Evolutionary conservation across 352 stramenopile species (phyloP).

Genomic region (Blastocystis sp.): DNA sequence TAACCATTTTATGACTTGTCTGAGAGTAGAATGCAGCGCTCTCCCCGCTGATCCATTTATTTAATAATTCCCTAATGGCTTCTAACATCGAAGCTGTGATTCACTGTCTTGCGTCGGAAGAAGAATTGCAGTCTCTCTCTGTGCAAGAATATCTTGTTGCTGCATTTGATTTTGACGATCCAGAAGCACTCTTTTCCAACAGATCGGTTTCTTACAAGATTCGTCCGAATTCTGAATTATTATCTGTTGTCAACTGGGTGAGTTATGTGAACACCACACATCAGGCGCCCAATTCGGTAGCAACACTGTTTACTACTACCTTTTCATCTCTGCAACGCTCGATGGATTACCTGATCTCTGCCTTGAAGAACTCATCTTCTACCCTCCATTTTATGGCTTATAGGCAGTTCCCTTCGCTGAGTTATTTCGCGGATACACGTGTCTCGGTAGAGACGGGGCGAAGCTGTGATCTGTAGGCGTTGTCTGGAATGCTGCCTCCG

Average conservation of each 20-base stretch:
- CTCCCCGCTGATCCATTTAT: neutral
- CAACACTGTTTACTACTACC: neutral
- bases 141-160: neutral
- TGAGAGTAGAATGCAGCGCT: neutral
- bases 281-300: neutral
- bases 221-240: neutral
- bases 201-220: neutral
- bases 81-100: neutral
- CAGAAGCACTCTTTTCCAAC: neutral
- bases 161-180: slow-evolving; percentile 15
- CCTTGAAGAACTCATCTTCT: neutral
- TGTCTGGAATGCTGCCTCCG: neutral
- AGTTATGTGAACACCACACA: neutral
- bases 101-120: neutral
- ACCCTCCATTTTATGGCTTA: neutral
- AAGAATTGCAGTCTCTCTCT: neutral
- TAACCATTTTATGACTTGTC: neutral
- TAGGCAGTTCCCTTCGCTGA: neutral
- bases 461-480: neutral
- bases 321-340: neutral
- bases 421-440: neutral
- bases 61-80: neutral
- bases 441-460: neutral
- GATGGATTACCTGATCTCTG: neutral
- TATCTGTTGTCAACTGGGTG: neutral